A percentile compares a stretch with the other conserved stretches of the same genome.
Evolutionary conservation across 1,284 basidiomycete species (phyloP).

Genomic region (Irpex sp.): DNA sequence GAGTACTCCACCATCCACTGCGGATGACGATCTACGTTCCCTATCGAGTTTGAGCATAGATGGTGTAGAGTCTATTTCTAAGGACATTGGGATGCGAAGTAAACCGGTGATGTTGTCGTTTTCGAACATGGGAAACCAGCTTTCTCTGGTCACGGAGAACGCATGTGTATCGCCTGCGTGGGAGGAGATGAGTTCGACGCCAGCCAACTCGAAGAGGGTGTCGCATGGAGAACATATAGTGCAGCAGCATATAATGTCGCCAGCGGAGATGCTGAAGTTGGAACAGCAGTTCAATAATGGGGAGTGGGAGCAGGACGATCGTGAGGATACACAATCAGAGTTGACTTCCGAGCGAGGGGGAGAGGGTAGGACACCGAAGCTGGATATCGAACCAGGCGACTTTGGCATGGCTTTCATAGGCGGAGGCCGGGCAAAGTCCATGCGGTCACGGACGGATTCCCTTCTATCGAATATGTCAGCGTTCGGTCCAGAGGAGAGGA

Average conservation of each 20-base stretch:
- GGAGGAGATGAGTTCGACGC: slow-evolving; percentile 34
- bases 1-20: slow-evolving; percentile 24
- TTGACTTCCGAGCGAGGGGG: background rate
- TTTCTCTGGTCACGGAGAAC: slow-evolving; percentile 25
- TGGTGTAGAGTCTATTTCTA: slow-evolving; percentile 3
- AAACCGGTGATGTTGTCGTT: slow-evolving; percentile 25
- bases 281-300: slow-evolving; percentile 38
- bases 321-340: background rate
- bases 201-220: slow-evolving; percentile 13
- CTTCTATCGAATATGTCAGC: slow-evolving; percentile 23
- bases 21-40: slow-evolving; percentile 51
- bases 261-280: slow-evolving; percentile 57
- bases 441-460: slow-evolving; percentile 16
- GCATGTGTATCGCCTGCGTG: slow-evolving; percentile 33
- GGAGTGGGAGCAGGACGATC: slow-evolving; percentile 23
- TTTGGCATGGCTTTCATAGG: slow-evolving; percentile 19
- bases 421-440: slow-evolving; percentile 12
- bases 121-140: slow-evolving; percentile 20
- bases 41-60: slow-evolving; percentile 37
- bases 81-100: slow-evolving; percentile 10
- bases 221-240: slow-evolving; percentile 47
- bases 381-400: slow-evolving; percentile 24
- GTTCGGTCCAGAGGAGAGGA: slow-evolving; percentile 16
- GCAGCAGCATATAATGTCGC: slow-evolving; percentile 63
- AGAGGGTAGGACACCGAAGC: slow-evolving; percentile 15